A percentile compares a stretch with the other conserved stretches of the same genome.
Evolutionary conservation across 2,329 filamentous ascomycete genomes (phyloP).

Genomic region (Fusarium chuoi): DNA sequence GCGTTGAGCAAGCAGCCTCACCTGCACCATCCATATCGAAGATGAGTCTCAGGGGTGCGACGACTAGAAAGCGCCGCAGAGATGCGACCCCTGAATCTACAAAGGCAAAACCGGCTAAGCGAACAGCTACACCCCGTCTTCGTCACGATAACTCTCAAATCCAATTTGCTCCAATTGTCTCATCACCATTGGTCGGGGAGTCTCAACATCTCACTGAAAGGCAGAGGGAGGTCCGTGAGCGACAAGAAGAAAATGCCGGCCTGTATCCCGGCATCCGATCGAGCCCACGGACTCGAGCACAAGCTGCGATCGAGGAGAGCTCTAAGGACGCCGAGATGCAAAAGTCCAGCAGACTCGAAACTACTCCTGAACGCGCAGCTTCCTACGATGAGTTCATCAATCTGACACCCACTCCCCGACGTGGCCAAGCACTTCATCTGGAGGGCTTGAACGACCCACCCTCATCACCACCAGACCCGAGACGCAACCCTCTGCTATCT

Average conservation of each 20-base stretch:
- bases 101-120: conserved; percentile 41
- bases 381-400: conserved; percentile 64
- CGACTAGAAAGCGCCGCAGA: conserved; percentile 44
- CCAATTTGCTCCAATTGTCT: conserved; percentile 76
- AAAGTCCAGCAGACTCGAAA: conserved; percentile 48
- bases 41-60: conserved; percentile 33
- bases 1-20: conserved; percentile 24
- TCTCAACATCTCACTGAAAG: conserved; percentile 82
- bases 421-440: conserved; percentile 62
- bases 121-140: conserved; percentile 60
- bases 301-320: conserved; percentile 29
- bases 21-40: conserved; percentile 28
- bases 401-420: conserved; percentile 70
- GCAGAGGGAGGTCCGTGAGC: conserved; percentile 80
- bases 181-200: conserved; percentile 62
- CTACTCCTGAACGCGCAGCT: conserved; percentile 57
- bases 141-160: conserved; percentile 87
- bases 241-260: conserved; percentile 73
- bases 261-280: conserved; percentile 76
- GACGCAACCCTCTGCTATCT: conserved; percentile 62
- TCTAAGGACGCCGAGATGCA: conserved; percentile 13
- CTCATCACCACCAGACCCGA: conserved; percentile 67
- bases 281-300: conserved; percentile 50
- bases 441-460: conserved; percentile 64
- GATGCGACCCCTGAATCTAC: conserved; percentile 43